These are phyloP conservation scores for Fusarium xyrophilum DNA, from an alignment of 2,329 filamentous ascomycete species.

Conservation along the genomic window DNA sequence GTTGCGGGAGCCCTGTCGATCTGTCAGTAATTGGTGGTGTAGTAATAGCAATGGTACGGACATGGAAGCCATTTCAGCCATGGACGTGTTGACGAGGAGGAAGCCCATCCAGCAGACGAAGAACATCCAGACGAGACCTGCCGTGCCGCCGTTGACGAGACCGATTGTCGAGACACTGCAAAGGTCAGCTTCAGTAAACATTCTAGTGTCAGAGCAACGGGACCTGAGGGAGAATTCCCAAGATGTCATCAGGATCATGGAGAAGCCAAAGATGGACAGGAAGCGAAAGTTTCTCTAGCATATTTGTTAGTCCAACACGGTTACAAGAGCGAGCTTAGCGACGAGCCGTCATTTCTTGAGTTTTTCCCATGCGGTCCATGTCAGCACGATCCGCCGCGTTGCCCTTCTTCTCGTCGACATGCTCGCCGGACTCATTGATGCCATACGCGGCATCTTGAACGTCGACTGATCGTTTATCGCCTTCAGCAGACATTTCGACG, in stretches of 20 bases:
- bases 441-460: neutral
- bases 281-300: conserved; percentile 53
- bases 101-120: conserved; percentile 51
- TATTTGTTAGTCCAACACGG: neutral
- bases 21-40: neutral
- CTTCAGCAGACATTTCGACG: conserved; percentile 19
- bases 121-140: conserved; percentile 55
- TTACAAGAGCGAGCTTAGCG: fast-evolving
- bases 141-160: conserved; percentile 52
- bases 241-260: conserved; percentile 54
- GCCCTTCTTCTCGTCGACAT: conserved; percentile 35
- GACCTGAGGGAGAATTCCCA: conserved; percentile 53
- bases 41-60: neutral
- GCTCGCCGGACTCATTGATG: neutral
- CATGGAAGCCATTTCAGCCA: conserved; percentile 60
- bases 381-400: conserved; percentile 33
- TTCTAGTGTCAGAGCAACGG: fast-evolving
- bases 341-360: conserved; percentile 37
- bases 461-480: conserved; percentile 12
- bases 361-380: conserved; percentile 37
- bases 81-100: conserved; percentile 49
- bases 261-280: conserved; percentile 56
- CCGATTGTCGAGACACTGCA: conserved; percentile 32
- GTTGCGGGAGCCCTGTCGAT: conserved; percentile 55
- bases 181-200: neutral